A percentile compares a stretch with the other conserved stretches of the same genome.
phyloP scores from a whole-genome alignment of 176 grass and related monocot species.

The Oryza meridionalis region DNA sequence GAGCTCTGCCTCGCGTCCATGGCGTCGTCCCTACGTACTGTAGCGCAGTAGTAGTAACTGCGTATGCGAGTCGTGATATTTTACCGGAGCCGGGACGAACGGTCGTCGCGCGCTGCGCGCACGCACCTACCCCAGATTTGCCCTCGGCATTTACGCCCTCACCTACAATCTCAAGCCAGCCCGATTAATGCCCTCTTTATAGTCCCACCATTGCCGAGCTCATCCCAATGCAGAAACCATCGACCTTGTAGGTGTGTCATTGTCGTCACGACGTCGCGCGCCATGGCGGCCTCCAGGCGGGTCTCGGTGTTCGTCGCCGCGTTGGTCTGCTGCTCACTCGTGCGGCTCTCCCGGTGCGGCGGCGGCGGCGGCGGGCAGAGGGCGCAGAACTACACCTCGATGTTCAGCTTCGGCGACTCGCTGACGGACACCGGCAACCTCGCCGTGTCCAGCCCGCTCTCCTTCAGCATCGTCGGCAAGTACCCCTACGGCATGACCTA shows the following conservation, averaged over 20 bases:
- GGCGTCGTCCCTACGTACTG: neutral
- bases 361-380: neutral
- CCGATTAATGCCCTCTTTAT: slow-evolving; percentile 18
- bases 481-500: slow-evolving; percentile 94
- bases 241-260: neutral
- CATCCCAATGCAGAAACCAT: slow-evolving; percentile 5
- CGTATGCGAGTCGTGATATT: neutral
- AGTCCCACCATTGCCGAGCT: slow-evolving; percentile 39
- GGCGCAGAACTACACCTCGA: slow-evolving; percentile 67
- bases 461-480: slow-evolving; percentile 59
- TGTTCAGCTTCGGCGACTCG: slow-evolving; percentile 93
- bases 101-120: neutral
- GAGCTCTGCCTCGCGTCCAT: neutral
- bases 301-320: slow-evolving; percentile 39
- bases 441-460: slow-evolving; percentile 51
- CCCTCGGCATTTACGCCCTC: slow-evolving; percentile 43
- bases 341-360: slow-evolving; percentile 39
- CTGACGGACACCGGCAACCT: slow-evolving; percentile 86
- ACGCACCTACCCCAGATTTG: slow-evolving; percentile 14
- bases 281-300: slow-evolving; percentile 53
- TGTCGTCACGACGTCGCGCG: neutral
- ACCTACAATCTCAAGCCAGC: slow-evolving; percentile 45
- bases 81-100: neutral
- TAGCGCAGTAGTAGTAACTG: too few relatives aligned
- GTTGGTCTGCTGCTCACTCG: slow-evolving; percentile 46